phyloP scores from a whole-genome alignment of 1,284 basidiomycete species.

The Apiotrichum gracile region DNA sequence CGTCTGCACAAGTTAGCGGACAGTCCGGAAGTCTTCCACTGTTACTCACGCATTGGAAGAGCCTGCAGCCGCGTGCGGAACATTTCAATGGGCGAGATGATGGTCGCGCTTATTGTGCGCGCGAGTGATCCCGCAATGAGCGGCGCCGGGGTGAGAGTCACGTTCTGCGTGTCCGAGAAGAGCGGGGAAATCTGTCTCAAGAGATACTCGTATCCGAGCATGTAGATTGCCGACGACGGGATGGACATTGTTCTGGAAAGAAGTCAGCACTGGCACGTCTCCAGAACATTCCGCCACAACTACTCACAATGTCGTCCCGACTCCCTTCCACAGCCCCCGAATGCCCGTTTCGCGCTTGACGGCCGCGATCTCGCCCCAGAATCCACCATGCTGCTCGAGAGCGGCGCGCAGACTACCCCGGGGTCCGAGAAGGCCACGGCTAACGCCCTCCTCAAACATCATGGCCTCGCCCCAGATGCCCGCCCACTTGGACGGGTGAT shows the following conservation, averaged over 20 bases:
- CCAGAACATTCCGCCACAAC: neutral
- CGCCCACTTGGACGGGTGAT: constrained; percentile 45
- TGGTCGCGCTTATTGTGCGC: constrained; percentile 69
- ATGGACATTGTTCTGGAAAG: constrained; percentile 72
- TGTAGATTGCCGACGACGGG: constrained; percentile 88
- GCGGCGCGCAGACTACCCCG: constrained; percentile 9
- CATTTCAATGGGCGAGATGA: constrained; percentile 86
- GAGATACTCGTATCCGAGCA: constrained; percentile 92
- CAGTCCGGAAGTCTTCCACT: too few relatives aligned
- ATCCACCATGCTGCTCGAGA: constrained; percentile 50
- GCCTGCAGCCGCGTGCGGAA: constrained; percentile 91
- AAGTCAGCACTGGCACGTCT: neutral
- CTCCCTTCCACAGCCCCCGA: constrained; percentile 81
- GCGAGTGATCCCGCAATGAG: constrained; percentile 77
- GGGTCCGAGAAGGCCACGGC: constrained; percentile 17
- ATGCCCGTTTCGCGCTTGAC: constrained; percentile 71
- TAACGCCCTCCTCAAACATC: constrained; percentile 30
- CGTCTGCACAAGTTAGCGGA: constrained; percentile 38
- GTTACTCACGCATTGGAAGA: constrained; percentile 51
- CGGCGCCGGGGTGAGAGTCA: constrained; percentile 58
- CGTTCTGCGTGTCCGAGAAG: constrained; percentile 26
- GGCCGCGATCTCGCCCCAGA: constrained; percentile 70
- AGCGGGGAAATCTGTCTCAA: constrained; percentile 48
- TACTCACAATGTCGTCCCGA: constrained; percentile 74
- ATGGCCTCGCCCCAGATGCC: constrained; percentile 47